phyloP scores from a whole-genome alignment of 2,329 filamentous ascomycete genomes.

The Tothia fuscella region DNA sequence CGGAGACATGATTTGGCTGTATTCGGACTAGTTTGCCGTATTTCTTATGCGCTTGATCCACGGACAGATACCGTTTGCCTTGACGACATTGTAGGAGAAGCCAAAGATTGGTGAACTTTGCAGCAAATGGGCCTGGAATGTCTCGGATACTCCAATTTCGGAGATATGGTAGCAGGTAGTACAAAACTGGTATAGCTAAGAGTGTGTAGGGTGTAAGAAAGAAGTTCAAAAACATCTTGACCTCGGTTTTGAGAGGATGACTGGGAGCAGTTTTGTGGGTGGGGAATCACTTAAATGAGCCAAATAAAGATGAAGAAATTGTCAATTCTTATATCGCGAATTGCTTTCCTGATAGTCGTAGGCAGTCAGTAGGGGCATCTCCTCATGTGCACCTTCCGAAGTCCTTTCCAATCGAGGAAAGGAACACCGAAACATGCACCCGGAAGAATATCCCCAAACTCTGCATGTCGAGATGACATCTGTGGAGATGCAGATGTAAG shows the following conservation, averaged over 20 bases:
- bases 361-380: too few species aligned
- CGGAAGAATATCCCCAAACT: too few species aligned
- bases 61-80: constrained; percentile 43
- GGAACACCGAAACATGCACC: too few species aligned
- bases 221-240: constrained; percentile 2
- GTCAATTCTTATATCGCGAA: too few species aligned
- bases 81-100: constrained; percentile 51
- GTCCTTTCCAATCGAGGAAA: too few species aligned
- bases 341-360: too few species aligned
- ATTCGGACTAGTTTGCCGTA: constrained; percentile 71
- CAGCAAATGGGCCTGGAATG: constrained; percentile 53
- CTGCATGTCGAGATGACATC: too few species aligned
- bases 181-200: constrained; percentile 38
- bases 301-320: too few species aligned
- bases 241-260: not conserved
- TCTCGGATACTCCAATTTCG: constrained; percentile 41
- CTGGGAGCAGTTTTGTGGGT: too few species aligned
- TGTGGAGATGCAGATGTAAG: too few species aligned
- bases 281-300: too few species aligned
- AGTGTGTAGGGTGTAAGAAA: constrained; percentile 18
- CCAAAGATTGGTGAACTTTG: constrained; percentile 69
- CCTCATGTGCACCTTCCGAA: too few species aligned
- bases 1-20: constrained; percentile 70
- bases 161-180: constrained; percentile 49
- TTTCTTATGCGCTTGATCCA: constrained; percentile 64